Evolutionary conservation across 1,284 basidiomycete genomes (phyloP).

Genomic region (Trichosporon sp.): DNA sequence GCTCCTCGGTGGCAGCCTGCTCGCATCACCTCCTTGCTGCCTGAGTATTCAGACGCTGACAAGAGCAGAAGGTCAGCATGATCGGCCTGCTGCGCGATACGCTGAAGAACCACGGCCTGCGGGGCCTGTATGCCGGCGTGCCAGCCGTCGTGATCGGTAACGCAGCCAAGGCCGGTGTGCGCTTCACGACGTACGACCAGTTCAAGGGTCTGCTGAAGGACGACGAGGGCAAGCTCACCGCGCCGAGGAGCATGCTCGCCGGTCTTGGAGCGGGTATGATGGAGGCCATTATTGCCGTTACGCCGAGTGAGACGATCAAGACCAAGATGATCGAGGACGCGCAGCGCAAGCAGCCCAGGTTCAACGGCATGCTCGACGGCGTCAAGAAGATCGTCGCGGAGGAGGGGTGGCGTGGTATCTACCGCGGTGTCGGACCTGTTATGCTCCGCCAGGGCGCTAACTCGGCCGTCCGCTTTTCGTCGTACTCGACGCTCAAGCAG

Average conservation of each 20-base stretch:
- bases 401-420: slow-evolving; percentile 74
- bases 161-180: slow-evolving; percentile 82
- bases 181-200: slow-evolving; percentile 90
- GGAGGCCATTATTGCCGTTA: slow-evolving; percentile 92
- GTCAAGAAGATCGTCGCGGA: slow-evolving; percentile 72
- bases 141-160: slow-evolving; percentile 84
- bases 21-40: slow-evolving; percentile 28
- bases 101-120: slow-evolving; percentile 63
- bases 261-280: slow-evolving; percentile 91
- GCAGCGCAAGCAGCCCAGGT: slow-evolving; percentile 74
- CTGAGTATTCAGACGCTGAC: slow-evolving; percentile 25
- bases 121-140: slow-evolving; percentile 79
- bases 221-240: slow-evolving; percentile 79
- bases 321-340: slow-evolving; percentile 98
- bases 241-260: slow-evolving; percentile 75
- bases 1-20: slow-evolving; percentile 62
- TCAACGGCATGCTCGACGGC: slow-evolving; percentile 82
- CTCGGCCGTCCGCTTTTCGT: slow-evolving; percentile 93
- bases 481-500: slow-evolving; percentile 87
- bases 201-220: slow-evolving; percentile 84
- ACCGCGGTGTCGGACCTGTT: slow-evolving; percentile 89
- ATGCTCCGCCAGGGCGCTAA: slow-evolving; percentile 98
- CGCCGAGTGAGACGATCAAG: slow-evolving; percentile 97
- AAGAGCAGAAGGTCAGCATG: slow-evolving; percentile 58
- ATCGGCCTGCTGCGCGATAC: slow-evolving; percentile 66